Evolutionary conservation across 2,329 filamentous ascomycete species (phyloP).

Genomic region (Neoarthrinium moseri): DNA sequence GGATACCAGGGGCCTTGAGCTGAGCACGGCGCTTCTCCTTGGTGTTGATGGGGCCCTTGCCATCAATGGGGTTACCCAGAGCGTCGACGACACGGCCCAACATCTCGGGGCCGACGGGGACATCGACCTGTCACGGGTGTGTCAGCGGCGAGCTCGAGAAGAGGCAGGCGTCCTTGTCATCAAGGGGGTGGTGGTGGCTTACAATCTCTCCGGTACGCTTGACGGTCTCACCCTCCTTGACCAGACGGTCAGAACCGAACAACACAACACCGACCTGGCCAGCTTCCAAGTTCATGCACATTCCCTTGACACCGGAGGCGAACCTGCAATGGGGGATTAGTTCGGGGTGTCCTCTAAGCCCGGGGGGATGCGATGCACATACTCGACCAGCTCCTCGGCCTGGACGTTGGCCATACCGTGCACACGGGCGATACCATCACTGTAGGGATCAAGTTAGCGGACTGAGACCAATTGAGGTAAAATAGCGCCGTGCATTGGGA

Average conservation of each 20-base stretch:
- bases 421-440: slow-evolving; percentile 99
- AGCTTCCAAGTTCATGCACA: slow-evolving; percentile 99
- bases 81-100: slow-evolving; percentile 98
- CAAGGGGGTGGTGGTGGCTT: slow-evolving; percentile 40
- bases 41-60: slow-evolving; percentile 95
- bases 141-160: not conserved
- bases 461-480: slow-evolving; percentile 11
- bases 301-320: slow-evolving; percentile 99
- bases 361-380: slow-evolving; percentile 48
- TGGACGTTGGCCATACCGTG: slow-evolving; percentile 99
- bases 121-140: slow-evolving; percentile 71
- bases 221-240: slow-evolving; percentile 99
- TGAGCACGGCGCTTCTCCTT: slow-evolving; percentile 92
- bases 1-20: slow-evolving; percentile 98
- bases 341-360: slow-evolving; percentile 17
- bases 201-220: slow-evolving; percentile 99
- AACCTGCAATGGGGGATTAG: slow-evolving; percentile 64
- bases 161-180: not conserved
- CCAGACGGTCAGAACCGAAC: slow-evolving; percentile 99
- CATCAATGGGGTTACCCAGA: slow-evolving; percentile 98
- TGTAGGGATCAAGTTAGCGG: slow-evolving; percentile 40
- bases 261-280: slow-evolving; percentile 99
- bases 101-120: slow-evolving; percentile 88
- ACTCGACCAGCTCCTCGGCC: slow-evolving; percentile 99
- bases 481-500: too few relatives aligned